A percentile compares a stretch with the other conserved stretches of the same genome.
These are phyloP conservation scores for Arabis hirsuta DNA, from an alignment of 345 rosid species.

Conservation along the genomic window DNA sequence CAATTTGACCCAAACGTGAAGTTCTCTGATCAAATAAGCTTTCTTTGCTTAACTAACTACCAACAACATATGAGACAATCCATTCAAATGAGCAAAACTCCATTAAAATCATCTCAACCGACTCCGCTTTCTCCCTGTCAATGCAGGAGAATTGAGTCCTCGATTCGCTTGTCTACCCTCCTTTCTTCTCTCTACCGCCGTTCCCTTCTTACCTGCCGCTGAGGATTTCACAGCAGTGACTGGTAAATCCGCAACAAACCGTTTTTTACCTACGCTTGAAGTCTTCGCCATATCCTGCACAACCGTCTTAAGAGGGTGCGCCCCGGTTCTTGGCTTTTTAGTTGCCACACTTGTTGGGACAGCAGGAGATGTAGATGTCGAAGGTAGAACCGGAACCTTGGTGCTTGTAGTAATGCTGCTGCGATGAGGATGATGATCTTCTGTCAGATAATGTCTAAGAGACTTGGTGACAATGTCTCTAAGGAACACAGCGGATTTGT, in stretches of 20 bases:
- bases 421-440: conserved; percentile 42
- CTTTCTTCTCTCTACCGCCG: conserved; percentile 17
- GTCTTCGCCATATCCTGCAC: conserved; percentile 35
- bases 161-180: conserved; percentile 22
- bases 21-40: conserved; percentile 21
- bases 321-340: conserved; percentile 47
- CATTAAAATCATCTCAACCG: conserved; percentile 48
- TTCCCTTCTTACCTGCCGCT: conserved; percentile 43
- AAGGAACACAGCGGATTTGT: conserved; percentile 69
- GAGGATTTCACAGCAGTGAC: conserved; percentile 50
- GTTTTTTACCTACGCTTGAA: conserved; percentile 43
- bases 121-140: conserved; percentile 56
- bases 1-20: conserved; percentile 5
- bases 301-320: conserved; percentile 23
- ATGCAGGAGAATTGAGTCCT: conserved; percentile 38
- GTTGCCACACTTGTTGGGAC: conserved; percentile 40
- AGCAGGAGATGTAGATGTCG: conserved; percentile 32
- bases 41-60: conserved; percentile 38
- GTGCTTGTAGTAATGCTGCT: conserved; percentile 32
- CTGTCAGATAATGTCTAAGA: conserved; percentile 50
- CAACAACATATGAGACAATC: conserved; percentile 23
- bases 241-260: conserved; percentile 43
- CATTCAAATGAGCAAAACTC: not conserved
- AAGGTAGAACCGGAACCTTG: conserved; percentile 23
- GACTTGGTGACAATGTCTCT: conserved; percentile 61